phyloP scores from a whole-genome alignment of 345 rosid species.

The Carallia pectinifolia region DNA sequence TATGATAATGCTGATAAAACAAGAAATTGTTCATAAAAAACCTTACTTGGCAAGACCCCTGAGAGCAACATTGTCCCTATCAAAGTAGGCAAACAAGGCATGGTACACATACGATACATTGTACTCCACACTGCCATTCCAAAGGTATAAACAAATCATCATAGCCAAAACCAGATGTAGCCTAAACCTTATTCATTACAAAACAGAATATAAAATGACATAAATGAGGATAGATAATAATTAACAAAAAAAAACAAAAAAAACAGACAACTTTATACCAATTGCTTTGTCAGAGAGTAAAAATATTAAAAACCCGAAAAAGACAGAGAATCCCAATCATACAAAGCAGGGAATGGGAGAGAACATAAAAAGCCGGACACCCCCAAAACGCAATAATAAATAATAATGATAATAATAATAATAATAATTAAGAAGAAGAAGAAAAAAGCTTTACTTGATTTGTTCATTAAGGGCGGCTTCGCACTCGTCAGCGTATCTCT shows the following conservation, averaged over 20 bases:
- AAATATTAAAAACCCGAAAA: background rate
- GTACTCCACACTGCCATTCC: slow-evolving; percentile 34
- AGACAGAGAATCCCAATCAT: background rate
- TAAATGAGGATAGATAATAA: background rate
- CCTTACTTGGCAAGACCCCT: slow-evolving; percentile 32
- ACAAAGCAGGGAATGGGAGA: too few species aligned
- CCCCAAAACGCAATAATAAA: too few species aligned
- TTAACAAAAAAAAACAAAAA: background rate
- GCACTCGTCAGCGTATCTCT: slow-evolving; percentile 58
- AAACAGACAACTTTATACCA: background rate
- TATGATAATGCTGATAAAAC: background rate
- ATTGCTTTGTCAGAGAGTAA: too few species aligned
- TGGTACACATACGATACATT: slow-evolving; percentile 36
- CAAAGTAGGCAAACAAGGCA: slow-evolving; percentile 35
- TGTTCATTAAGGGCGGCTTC: slow-evolving; percentile 88
- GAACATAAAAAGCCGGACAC: too few species aligned
- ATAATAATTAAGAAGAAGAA: background rate
- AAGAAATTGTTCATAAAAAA: background rate
- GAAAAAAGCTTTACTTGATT: slow-evolving; percentile 57
- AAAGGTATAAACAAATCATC: background rate
- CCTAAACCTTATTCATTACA: background rate
- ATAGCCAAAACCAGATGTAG: too few species aligned
- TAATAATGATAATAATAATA: too few species aligned
- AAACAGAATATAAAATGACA: background rate
- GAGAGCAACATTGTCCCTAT: slow-evolving; percentile 36